Conservation (phyloP, 2,329 filamentous ascomycete genomes). For the Aspergillus tamarii region DNA sequence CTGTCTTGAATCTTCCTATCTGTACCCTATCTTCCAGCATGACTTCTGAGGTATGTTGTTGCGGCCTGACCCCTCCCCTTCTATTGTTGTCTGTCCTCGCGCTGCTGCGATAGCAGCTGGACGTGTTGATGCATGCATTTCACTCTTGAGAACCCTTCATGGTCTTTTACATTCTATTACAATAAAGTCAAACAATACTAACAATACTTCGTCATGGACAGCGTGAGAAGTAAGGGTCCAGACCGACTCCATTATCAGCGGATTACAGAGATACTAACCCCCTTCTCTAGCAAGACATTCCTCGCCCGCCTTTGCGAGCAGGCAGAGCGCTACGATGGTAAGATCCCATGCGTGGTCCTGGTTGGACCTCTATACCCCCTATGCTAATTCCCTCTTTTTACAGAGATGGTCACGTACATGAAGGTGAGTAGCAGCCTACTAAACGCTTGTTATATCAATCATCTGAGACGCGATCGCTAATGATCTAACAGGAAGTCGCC, state of each 20-base stretch:
- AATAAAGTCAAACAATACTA: conserved; percentile 24
- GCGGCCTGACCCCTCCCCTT: conserved; percentile 40
- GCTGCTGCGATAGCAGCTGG: conserved; percentile 27
- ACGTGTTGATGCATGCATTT: background rate
- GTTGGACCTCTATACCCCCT: conserved; percentile 13
- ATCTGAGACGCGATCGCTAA: conserved; percentile 27
- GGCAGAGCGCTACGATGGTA: conserved; percentile 98
- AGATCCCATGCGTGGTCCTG: conserved; percentile 32
- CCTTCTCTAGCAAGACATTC: conserved; percentile 86
- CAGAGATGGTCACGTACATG: conserved; percentile 99
- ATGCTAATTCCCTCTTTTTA: conserved; percentile 31
- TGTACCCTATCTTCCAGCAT: conserved; percentile 60
- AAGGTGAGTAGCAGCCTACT: conserved; percentile 62
- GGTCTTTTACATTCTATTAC: background rate
- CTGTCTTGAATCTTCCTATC: conserved; percentile 21
- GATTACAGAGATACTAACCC: conserved; percentile 40
- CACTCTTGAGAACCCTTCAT: conserved; percentile 20
- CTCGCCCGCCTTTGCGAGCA: conserved; percentile 99
- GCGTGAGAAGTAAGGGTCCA: conserved; percentile 69
- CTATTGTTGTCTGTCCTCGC: conserved; percentile 21
- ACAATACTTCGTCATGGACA: conserved; percentile 44
- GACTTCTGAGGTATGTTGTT: conserved; percentile 64
- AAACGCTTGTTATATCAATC: background rate
- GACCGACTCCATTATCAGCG: conserved; percentile 18
- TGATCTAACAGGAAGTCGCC: conserved; percentile 75